Conservation (phyloP, 805 yeast genomes). For the Schwanniomyces polymorphus region DNA sequence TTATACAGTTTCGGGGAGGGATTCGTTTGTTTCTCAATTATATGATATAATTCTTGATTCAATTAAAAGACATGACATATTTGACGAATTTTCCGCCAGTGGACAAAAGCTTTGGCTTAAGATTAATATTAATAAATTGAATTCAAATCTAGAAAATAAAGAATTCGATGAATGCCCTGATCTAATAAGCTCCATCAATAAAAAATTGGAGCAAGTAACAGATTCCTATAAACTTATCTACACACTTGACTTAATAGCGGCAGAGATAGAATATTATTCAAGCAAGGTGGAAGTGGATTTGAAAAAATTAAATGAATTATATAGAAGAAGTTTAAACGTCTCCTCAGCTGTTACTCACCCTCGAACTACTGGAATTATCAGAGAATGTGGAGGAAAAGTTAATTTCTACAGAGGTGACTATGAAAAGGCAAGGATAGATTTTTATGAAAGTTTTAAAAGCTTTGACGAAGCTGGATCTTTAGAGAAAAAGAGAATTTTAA, state of each 20-base stretch:
- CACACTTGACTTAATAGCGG: slow-evolving; percentile 64
- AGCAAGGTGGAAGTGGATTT: slow-evolving; percentile 31
- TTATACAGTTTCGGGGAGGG: slow-evolving; percentile 27
- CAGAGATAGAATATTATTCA: slow-evolving; percentile 57
- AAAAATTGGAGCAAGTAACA: slow-evolving; percentile 33
- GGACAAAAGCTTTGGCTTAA: slow-evolving; percentile 49
- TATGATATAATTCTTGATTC: slow-evolving; percentile 30
- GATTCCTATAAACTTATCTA: slow-evolving; percentile 49
- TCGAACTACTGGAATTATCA: slow-evolving; percentile 66
- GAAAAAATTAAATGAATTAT: slow-evolving; percentile 45
- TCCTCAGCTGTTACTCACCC: slow-evolving; percentile 76
- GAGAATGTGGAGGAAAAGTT: slow-evolving; percentile 74
- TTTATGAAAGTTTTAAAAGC: slow-evolving; percentile 46
- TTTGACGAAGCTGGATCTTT: slow-evolving; percentile 46
- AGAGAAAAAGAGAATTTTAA: slow-evolving; percentile 54
- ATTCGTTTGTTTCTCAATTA: slow-evolving; percentile 26
- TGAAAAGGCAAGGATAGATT: slow-evolving; percentile 63
- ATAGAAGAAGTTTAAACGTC: slow-evolving; percentile 42
- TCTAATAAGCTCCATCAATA: slow-evolving; percentile 37
- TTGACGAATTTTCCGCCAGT: slow-evolving; percentile 13
- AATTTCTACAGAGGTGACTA: slow-evolving; percentile 60
- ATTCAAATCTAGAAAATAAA: slow-evolving; percentile 29
- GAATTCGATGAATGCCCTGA: slow-evolving; percentile 30
- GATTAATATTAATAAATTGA: slow-evolving; percentile 45
- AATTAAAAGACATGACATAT: slow-evolving; percentile 12